Conservation (phyloP, 2,329 filamentous ascomycete genomes). For the Diaporthe amygdali region DNA sequence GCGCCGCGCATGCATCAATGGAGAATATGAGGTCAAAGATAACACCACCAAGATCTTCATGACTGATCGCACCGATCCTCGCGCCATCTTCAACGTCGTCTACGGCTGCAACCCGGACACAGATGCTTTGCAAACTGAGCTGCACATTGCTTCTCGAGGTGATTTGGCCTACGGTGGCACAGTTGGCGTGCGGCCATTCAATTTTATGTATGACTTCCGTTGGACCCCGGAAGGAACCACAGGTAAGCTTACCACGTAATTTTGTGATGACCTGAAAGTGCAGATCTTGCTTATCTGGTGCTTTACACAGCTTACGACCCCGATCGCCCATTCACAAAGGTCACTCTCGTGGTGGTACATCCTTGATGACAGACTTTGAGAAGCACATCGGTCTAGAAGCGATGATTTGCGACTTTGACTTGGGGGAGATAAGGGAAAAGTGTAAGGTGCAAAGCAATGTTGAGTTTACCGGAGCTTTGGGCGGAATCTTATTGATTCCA, state of each 20-base stretch:
- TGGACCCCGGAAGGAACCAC: slow-evolving; percentile 3
- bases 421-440: background rate
- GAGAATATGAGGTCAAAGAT: slow-evolving; percentile 47
- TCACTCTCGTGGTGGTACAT: slow-evolving; percentile 1
- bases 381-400: background rate
- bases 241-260: background rate
- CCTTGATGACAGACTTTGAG: background rate
- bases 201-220: slow-evolving; percentile 9
- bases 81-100: slow-evolving; percentile 44
- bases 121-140: slow-evolving; percentile 43
- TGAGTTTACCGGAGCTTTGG: background rate
- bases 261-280: background rate
- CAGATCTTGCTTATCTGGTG: background rate
- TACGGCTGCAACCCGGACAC: slow-evolving; percentile 49
- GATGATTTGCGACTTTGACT: background rate
- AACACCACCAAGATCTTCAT: slow-evolving; percentile 55
- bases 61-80: slow-evolving; percentile 48
- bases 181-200: slow-evolving; percentile 3
- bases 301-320: background rate
- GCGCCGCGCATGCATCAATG: slow-evolving; percentile 46
- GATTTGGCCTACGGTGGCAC: background rate
- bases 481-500: background rate
- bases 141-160: slow-evolving; percentile 27
- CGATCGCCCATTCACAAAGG: slow-evolving; percentile 1
- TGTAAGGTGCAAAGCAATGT: background rate